Conservation (phyloP, 2,329 filamentous ascomycete genomes). For the Calonectria leucothoes region DNA sequence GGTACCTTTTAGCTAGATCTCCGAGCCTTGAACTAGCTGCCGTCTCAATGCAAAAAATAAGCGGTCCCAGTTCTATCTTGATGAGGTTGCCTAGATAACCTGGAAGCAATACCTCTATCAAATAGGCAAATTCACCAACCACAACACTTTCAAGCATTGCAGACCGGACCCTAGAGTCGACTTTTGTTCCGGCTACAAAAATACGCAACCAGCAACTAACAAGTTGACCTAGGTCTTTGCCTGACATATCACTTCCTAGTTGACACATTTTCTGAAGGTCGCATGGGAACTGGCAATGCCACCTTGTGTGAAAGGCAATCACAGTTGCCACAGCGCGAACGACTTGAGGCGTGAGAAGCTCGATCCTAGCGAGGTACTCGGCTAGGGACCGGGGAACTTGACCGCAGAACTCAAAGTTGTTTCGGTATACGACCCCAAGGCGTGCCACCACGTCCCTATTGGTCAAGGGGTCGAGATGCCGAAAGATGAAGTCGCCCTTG, state of each 20-base stretch:
- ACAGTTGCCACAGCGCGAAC: slow-evolving; percentile 28
- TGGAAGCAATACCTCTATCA: not conserved
- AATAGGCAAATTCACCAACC: slow-evolving; percentile 26
- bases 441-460: not conserved
- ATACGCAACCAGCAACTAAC: not conserved
- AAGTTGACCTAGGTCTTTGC: not conserved
- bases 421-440: not conserved
- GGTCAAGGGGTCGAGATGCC: slow-evolving; percentile 1
- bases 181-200: not conserved
- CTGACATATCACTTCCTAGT: not conserved
- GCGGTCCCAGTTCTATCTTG: not conserved
- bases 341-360: slow-evolving; percentile 19
- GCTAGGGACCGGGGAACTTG: slow-evolving; percentile 33
- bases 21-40: not conserved
- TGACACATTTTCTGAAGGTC: not conserved
- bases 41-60: slow-evolving; percentile 13
- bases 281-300: not conserved
- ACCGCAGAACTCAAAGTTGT: slow-evolving; percentile 29
- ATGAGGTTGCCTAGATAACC: not conserved
- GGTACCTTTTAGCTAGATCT: not conserved
- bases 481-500: slow-evolving; percentile 44
- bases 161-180: not conserved
- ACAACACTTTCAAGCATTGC: not conserved
- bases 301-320: slow-evolving; percentile 16
- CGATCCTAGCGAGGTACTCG: slow-evolving; percentile 33